These are phyloP conservation scores for Articulospora tetracladia DNA, from an alignment of 495 filamentous ascomycete genomes.

Conservation along the genomic window DNA sequence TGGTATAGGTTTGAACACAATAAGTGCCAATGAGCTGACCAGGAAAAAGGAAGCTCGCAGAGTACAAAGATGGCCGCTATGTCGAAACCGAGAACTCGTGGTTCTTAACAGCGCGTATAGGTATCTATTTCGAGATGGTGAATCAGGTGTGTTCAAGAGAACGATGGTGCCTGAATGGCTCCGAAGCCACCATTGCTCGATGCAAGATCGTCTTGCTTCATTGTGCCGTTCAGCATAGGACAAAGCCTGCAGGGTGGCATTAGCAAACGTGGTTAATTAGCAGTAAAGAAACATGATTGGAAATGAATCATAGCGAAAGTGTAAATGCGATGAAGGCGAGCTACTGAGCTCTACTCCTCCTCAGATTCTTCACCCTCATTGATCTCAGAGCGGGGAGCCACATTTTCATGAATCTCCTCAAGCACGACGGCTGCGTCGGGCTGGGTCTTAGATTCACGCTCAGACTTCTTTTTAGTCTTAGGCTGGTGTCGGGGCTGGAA, in stretches of 20 bases:
- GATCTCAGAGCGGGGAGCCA: background rate
- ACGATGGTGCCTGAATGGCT: slow-evolving; percentile 33
- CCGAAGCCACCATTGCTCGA: slow-evolving; percentile 49
- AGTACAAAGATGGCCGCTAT: too few relatives aligned
- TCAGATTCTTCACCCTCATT: background rate
- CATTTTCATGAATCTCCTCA: background rate
- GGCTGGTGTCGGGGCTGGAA: background rate
- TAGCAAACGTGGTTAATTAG: slow-evolving; percentile 26
- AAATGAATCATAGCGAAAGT: background rate
- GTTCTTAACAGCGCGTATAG: background rate
- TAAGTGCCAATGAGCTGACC: background rate
- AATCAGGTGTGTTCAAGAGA: slow-evolving; percentile 24
- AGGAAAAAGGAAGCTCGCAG: too few relatives aligned
- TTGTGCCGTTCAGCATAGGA: slow-evolving; percentile 83
- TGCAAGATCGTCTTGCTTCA: slow-evolving; percentile 62
- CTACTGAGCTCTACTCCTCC: background rate
- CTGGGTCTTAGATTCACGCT: background rate
- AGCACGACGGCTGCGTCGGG: background rate
- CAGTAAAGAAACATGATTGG: background rate
- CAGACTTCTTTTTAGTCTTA: background rate
- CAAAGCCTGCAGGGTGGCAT: slow-evolving; percentile 63
- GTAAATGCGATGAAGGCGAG: background rate
- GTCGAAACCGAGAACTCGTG: too few relatives aligned
- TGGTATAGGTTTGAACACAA: too few relatives aligned
- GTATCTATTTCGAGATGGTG: slow-evolving; percentile 3